Conservation (phyloP, 192 early-diverging fungal species). For the Chytriomyces sp. region DNA sequence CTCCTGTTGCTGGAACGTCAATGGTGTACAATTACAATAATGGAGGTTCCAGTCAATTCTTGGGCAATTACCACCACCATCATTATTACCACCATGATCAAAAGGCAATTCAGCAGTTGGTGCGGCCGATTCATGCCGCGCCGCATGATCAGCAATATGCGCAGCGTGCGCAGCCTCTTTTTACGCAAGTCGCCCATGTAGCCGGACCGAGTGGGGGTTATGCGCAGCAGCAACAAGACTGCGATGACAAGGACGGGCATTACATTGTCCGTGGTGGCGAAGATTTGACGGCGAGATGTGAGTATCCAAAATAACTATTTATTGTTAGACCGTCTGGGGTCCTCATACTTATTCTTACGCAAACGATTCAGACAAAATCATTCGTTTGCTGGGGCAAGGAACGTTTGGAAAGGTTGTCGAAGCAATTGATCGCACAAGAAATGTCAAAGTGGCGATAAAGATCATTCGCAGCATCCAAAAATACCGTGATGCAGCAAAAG, state of each 20-base stretch:
- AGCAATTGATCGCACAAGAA: slow-evolving; percentile 69
- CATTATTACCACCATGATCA: background rate
- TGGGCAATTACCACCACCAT: background rate
- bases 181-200: background rate
- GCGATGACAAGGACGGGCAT: slow-evolving; percentile 93
- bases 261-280: slow-evolving; percentile 78
- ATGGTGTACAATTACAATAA: background rate
- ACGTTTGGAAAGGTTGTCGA: slow-evolving; percentile 98
- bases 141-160: background rate
- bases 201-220: background rate
- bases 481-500: slow-evolving; percentile 90
- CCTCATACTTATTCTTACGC: background rate
- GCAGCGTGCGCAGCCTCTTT: background rate
- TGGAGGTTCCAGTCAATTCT: background rate
- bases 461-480: slow-evolving; percentile 93
- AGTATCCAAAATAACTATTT: slow-evolving; percentile 12
- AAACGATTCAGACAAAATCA: slow-evolving; percentile 70
- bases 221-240: slow-evolving; percentile 32
- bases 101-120: background rate
- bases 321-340: background rate
- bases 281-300: slow-evolving; percentile 80
- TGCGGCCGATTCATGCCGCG: background rate
- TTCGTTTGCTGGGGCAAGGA: slow-evolving; percentile 88
- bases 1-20: background rate
- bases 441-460: slow-evolving; percentile 77